Evolutionary conservation across 2,329 filamentous ascomycete species (phyloP).

Genomic region (Sporothrix pallida): DNA sequence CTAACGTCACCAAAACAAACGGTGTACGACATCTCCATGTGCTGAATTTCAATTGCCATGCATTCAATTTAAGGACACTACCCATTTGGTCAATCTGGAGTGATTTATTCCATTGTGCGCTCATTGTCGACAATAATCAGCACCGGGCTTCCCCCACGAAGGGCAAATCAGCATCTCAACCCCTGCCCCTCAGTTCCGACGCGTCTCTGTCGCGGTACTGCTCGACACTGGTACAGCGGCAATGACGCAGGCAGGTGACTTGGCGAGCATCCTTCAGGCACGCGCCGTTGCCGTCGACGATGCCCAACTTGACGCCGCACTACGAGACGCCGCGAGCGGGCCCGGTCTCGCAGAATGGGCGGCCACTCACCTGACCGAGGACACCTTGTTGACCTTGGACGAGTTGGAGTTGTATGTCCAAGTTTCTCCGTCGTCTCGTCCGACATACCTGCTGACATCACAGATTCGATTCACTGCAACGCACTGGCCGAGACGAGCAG

Average conservation of each 20-base stretch:
- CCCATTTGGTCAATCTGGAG: no score
- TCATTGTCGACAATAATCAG: no score
- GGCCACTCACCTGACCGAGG: constrained; percentile 53
- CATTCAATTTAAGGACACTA: no score
- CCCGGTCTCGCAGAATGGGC: constrained; percentile 56
- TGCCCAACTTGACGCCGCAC: constrained; percentile 44
- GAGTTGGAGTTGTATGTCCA: constrained; percentile 54
- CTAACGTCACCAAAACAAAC: constrained; percentile 18
- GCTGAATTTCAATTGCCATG: background rate
- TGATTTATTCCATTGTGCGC: no score
- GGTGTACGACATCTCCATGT: background rate
- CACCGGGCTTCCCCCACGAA: background rate
- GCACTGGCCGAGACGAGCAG: constrained; percentile 54
- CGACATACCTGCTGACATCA: background rate
- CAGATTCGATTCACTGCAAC: constrained; percentile 55
- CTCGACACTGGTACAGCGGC: background rate
- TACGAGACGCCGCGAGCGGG: constrained; percentile 47
- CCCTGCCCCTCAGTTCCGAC: constrained; percentile 21
- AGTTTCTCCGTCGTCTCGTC: no score
- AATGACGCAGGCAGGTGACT: background rate
- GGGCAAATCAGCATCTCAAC: background rate
- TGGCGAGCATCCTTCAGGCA: constrained; percentile 33
- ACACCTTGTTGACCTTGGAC: constrained; percentile 60
- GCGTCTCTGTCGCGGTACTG: background rate
- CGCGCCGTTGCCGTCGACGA: constrained; percentile 31